Percentiles rank a stretch among this genome's conserved stretches.
phyloP scores from a whole-genome alignment of 2,329 filamentous ascomycete species.

The Malbranchea cinnamomea region DNA sequence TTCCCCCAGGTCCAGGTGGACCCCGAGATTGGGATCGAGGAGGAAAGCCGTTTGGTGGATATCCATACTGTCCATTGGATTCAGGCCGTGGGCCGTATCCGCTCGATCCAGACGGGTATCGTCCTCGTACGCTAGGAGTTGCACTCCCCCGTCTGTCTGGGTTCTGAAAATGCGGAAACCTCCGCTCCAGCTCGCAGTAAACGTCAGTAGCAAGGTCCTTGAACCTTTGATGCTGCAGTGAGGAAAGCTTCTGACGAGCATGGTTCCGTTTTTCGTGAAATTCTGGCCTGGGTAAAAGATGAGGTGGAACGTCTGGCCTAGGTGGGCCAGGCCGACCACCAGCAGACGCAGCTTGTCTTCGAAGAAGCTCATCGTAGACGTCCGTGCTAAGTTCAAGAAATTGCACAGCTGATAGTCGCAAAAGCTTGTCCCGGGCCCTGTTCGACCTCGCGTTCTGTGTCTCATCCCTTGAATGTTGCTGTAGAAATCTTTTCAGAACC shows the following conservation, averaged over 20 bases:
- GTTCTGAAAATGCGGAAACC: conserved; percentile 67
- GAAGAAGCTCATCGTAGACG: conserved; percentile 86
- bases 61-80: conserved; percentile 15
- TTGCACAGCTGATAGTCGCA: conserved; percentile 77
- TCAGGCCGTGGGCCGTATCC: conserved; percentile 15
- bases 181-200: conserved; percentile 81
- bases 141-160: conserved; percentile 57
- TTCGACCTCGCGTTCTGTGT: conserved; percentile 62
- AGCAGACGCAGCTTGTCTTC: conserved; percentile 54
- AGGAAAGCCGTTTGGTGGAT: conserved; percentile 20
- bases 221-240: conserved; percentile 73
- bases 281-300: conserved; percentile 66
- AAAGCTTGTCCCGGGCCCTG: conserved; percentile 83
- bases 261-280: conserved; percentile 98
- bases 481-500: conserved; percentile 62
- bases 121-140: conserved; percentile 42
- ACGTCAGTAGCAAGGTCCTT: conserved; percentile 89
- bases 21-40: conserved; percentile 22
- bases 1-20: conserved; percentile 18
- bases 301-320: conserved; percentile 44
- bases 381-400: conserved; percentile 97
- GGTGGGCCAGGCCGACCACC: conserved; percentile 22
- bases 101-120: conserved; percentile 38
- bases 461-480: conserved; percentile 56
- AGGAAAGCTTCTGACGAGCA: conserved; percentile 87